Evolutionary conservation across 2,329 filamentous ascomycete species (phyloP), one percentile per base, ranked within the genome.

Genomic region (Fusarium nygamai): DNA sequence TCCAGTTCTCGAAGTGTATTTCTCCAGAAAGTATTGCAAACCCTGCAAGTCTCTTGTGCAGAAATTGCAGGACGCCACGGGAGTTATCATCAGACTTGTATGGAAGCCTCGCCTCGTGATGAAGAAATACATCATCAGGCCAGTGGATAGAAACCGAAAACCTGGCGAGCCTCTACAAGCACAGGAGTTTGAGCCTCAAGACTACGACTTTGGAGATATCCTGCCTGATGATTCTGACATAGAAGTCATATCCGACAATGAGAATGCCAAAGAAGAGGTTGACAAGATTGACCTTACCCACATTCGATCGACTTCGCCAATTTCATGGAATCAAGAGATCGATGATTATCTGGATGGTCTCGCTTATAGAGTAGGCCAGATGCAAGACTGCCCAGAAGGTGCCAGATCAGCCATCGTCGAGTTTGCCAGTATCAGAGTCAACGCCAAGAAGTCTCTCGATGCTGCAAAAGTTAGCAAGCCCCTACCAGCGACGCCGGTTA

Each of bases 351-450:
- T 78, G 20, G 65, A 78, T 57, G 81, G 80, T 57, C 74, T 82
- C 41, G 81, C 80, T 54, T 81, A 81, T 73, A 75, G 80, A 64
- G 75, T 82, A 34, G 81, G 81, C 46, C 81, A 83, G 64, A 74
- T 80, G 31, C 74, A 77, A 48, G 62, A 73, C 46, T 75, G 69
- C 10, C 79, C 80, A 22, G 65, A 71, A 16, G 76, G 75, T n/a
- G 80, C 77, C 22, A 66, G 73, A 24, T 60, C 61, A 19, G 80
- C 81, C 36, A 76, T 81, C 31, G 64, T 81, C 53, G 76, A 78
- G 36, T 75, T 81, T 34, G 79, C 77, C 9, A 60, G 36, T 9
- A 58, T 71, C 29, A 62, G 60, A 10, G 20, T 48, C 14, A 75
- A 73, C 43, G 53, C 44, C 39, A 56, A 44, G 24, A 58, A 36